Percentiles rank a stretch among this genome's conserved stretches.
phyloP scores from a whole-genome alignment of 2,329 filamentous ascomycete species.

The Colletotrichum simmondsii region DNA sequence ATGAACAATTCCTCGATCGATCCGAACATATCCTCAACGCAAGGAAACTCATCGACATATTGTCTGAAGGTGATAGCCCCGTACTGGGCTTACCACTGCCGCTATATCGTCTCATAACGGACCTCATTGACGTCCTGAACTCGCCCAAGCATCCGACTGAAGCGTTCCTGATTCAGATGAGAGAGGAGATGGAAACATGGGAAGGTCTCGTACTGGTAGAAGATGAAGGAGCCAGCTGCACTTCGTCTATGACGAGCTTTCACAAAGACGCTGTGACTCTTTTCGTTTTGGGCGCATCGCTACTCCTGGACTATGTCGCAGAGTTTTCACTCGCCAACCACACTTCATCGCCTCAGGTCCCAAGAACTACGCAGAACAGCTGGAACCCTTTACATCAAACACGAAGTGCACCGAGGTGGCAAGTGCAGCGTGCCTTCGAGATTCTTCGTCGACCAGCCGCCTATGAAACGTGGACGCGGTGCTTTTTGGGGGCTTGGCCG shows the following conservation, averaged over 20 bases:
- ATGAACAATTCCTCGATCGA: neutral
- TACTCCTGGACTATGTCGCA: neutral
- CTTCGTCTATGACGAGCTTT: neutral
- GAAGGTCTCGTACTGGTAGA: neutral
- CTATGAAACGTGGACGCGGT: neutral
- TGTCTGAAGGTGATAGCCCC: neutral
- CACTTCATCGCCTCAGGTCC: neutral
- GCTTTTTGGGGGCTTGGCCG: neutral
- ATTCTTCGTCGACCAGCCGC: neutral
- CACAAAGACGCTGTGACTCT: neutral
- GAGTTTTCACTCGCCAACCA: neutral
- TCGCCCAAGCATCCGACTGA: neutral
- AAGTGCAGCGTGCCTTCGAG: neutral
- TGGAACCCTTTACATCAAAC: neutral
- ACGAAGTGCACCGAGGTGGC: neutral
- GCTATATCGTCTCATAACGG: neutral
- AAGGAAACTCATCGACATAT: neutral
- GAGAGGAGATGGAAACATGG: neutral
- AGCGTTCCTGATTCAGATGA: neutral
- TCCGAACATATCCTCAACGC: neutral
- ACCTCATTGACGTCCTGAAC: neutral
- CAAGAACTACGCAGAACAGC: neutral
- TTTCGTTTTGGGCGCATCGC: neutral
- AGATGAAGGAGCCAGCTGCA: neutral
- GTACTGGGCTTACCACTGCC: neutral